Evolutionary conservation across 192 early-diverging fungal genomes (phyloP), one percentile per base, ranked within the genome.

Genomic region (Phlyctochytrium arcticum): DNA sequence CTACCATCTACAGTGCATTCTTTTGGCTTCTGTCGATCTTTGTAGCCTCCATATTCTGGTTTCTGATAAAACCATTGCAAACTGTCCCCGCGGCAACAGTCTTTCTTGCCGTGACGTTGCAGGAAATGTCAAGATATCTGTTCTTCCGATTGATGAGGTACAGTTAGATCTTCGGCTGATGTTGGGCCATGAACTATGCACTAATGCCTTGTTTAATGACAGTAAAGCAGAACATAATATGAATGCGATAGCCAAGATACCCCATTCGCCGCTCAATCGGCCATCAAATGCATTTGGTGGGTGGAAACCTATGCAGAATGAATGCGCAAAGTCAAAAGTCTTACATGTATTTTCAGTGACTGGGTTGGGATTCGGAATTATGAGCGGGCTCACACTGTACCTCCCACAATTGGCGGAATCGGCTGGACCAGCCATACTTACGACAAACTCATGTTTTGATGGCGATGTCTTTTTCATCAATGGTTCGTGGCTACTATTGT

Each of bases 1-100:
- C 30, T 6, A 24, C 19, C 21, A 37, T 53, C 39, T 31, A 1
- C 46, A 92, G 90, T 57, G 89, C 90, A 10, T 92, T 92, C 74
- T 92, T 92, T 62, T 92, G 89, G 83, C 73, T 92, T 12, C 54
- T 91, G 21, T 86, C 90, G 0, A 74, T 92, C 30, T 74, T 92
- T 1, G 26, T 90, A 0, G 76, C 90, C 7, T 87, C 89, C 10
- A 71, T 80, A n/a, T 80, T 90, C 54, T 92, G 90, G 88, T 89
- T 74, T 62, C 27, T 86, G 3, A 67, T 67, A 24, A 57, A 23
- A 17, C 46, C 56, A 3, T 55, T 71, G 31, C 80, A 78, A 59
- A n/a, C 55, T 23, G 71, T 60, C 8, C 70, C 79, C 30, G 51
- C 62, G 2, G 70, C 80, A 4, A 82, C 77, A 2, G 82, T 91